Conservation (phyloP, 345 rosid genomes). For the Citrus sinensis region DNA sequence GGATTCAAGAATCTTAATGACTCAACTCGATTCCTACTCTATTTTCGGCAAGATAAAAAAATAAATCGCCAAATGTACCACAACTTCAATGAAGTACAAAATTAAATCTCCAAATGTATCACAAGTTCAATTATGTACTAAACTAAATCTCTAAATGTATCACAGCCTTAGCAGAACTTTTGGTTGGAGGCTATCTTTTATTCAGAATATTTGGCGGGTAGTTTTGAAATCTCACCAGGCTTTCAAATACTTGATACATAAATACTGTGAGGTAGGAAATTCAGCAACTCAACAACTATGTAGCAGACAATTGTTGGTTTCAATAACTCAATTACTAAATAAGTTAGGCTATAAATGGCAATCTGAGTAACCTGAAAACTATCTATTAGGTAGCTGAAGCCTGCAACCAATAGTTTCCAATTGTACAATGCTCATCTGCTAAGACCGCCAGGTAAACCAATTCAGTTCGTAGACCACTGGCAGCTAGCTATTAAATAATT, state of each 20-base stretch:
- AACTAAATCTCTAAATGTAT: not conserved
- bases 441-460: not conserved
- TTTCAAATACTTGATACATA: not conserved
- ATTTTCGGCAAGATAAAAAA: not conserved
- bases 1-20: not conserved
- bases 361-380: constrained; percentile 5
- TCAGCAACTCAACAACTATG: constrained; percentile 3
- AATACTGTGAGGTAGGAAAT: not conserved
- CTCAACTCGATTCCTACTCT: not conserved
- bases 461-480: not conserved
- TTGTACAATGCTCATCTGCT: not conserved
- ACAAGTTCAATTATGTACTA: not conserved
- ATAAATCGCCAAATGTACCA: not conserved
- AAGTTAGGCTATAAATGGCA: not conserved
- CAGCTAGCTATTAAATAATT: not conserved
- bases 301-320: constrained; percentile 9
- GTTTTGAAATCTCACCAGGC: not conserved
- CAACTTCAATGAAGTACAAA: not conserved
- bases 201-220: not conserved
- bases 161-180: not conserved
- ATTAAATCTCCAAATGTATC: not conserved
- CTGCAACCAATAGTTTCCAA: not conserved
- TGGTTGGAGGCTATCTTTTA: not conserved
- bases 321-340: not conserved
- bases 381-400: not conserved